A percentile compares a stretch with the other conserved stretches of the same genome.
These are phyloP conservation scores for Pseudocercospora eumusae DNA, from an alignment of 2,329 filamentous ascomycete genomes.

Conservation along the genomic window DNA sequence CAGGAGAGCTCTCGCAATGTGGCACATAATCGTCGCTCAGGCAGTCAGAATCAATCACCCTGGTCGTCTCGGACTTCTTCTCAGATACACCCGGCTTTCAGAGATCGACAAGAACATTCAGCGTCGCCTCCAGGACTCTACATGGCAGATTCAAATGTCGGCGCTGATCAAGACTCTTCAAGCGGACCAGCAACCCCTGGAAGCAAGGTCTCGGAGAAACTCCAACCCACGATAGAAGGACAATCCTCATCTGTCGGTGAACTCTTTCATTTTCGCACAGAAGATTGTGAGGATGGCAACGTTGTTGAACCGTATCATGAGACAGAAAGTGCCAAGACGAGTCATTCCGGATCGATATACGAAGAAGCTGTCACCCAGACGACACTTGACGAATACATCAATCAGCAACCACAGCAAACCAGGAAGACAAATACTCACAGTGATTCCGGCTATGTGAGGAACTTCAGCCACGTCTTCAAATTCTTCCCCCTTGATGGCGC, in stretches of 20 bases:
- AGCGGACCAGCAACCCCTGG: slow-evolving; percentile 1
- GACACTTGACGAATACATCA: not conserved
- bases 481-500: not conserved
- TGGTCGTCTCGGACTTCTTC: not conserved
- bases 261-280: not conserved
- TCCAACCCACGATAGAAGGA: not conserved
- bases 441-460: not conserved
- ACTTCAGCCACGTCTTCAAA: slow-evolving; percentile 7
- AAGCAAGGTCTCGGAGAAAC: not conserved
- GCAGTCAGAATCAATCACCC: not conserved
- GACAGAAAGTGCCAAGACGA: not conserved
- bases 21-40: not conserved
- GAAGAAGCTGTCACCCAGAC: not conserved
- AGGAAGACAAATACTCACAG: not conserved
- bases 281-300: not conserved
- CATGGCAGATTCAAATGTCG: not conserved
- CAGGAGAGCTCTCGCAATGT: not conserved
- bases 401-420: not conserved
- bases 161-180: slow-evolving; percentile 14
- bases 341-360: not conserved
- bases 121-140: slow-evolving; percentile 11
- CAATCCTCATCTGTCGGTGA: not conserved
- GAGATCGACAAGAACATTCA: not conserved
- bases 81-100: slow-evolving; percentile 7
- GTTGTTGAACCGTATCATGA: not conserved